Percentiles rank a stretch among this genome's conserved stretches.
Evolutionary conservation across 257 asterid species (phyloP).

Genomic region (Solanum gandarillasii): DNA sequence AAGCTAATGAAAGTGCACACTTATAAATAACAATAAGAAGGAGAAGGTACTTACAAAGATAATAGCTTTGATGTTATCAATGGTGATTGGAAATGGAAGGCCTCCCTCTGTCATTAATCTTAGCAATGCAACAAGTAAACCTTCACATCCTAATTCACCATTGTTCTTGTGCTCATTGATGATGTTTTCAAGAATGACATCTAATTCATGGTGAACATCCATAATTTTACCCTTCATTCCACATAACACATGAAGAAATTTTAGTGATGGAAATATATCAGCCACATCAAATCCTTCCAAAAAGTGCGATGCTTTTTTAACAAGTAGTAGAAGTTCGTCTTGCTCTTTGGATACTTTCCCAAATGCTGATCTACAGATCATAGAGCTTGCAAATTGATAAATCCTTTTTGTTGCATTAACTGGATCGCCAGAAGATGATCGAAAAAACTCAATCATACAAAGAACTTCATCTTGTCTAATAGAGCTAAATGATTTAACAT

Average conservation of each 20-base stretch:
- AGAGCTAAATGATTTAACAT: constrained; percentile 2
- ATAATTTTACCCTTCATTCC: background rate
- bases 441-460: background rate
- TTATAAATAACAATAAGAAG: no score
- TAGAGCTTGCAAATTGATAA: background rate
- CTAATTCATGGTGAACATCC: background rate
- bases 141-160: background rate
- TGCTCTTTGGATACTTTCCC: background rate
- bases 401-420: background rate
- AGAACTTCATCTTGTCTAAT: background rate
- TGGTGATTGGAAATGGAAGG: background rate
- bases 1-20: no score
- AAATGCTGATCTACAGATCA: background rate
- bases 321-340: background rate
- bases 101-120: background rate
- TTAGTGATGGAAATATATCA: background rate
- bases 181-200: background rate
- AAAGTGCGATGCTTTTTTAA: background rate
- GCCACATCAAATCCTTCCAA: background rate
- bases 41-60: background rate
- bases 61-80: background rate
- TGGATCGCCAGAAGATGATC: background rate
- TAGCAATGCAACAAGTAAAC: background rate
- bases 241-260: background rate
- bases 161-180: background rate